Percentiles rank a stretch among this genome's conserved stretches.
phyloP scores from a whole-genome alignment of 148 eudicot species.

The Spergularia bocconei region DNA sequence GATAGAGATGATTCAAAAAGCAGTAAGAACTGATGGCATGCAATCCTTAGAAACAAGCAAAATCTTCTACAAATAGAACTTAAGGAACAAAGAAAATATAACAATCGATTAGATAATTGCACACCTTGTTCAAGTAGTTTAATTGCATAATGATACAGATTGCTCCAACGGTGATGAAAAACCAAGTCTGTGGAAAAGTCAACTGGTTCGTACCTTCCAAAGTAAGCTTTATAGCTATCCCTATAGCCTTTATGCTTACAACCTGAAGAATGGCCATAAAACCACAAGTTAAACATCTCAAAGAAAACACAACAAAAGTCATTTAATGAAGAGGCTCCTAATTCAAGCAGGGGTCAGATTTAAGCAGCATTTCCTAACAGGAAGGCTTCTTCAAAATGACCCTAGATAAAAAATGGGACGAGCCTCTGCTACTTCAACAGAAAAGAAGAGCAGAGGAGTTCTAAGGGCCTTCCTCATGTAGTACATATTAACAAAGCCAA shows the following conservation, averaged over 20 bases:
- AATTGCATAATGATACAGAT: constrained; percentile 70
- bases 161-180: constrained; percentile 67
- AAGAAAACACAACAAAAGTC: background rate
- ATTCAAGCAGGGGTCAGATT: background rate
- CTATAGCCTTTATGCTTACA: constrained; percentile 95
- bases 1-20: background rate
- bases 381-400: background rate
- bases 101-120: constrained; percentile 2
- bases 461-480: background rate
- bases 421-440: background rate
- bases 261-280: constrained; percentile 46
- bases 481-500: background rate
- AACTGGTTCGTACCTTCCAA: constrained; percentile 76
- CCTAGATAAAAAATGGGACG: background rate
- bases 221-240: constrained; percentile 87
- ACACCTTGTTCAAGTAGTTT: constrained; percentile 91
- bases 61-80: background rate
- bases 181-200: constrained; percentile 77
- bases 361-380: background rate
- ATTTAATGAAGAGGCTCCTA: background rate
- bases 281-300: background rate
- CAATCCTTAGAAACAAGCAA: background rate
- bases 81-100: background rate
- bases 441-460: background rate
- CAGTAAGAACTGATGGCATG: background rate